Evolutionary conservation across 345 rosid species (phyloP).

Genomic region (Lumnitzera littorea): DNA sequence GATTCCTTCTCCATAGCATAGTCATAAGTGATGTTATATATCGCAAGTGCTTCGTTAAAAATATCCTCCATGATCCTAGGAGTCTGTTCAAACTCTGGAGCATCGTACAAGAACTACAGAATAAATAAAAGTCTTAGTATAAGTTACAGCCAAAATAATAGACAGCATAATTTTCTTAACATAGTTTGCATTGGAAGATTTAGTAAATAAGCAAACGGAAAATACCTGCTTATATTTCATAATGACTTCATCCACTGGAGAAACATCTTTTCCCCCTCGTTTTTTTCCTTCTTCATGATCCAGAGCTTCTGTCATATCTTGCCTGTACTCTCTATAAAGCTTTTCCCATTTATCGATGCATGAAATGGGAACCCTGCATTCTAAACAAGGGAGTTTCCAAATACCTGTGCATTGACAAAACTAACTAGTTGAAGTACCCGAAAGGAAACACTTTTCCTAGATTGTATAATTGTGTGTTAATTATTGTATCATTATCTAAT

Average conservation of each 20-base stretch:
- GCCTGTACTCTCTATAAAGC: conserved; percentile 32
- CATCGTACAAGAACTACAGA: conserved; percentile 44
- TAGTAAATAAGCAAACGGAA: background rate
- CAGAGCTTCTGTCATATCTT: conserved; percentile 38
- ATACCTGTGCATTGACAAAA: conserved; percentile 25
- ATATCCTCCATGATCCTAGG: conserved; percentile 36
- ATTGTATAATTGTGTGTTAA: no score
- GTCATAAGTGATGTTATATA: conserved; percentile 39
- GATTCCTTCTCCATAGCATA: conserved; percentile 15
- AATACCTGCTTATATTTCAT: conserved; percentile 49
- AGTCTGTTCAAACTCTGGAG: conserved; percentile 34
- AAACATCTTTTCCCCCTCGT: conserved; percentile 6
- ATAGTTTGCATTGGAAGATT: background rate
- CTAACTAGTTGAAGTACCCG: background rate
- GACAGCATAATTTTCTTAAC: background rate
- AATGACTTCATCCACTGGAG: conserved; percentile 22
- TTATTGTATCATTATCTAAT: no score
- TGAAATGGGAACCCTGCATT: conserved; percentile 10
- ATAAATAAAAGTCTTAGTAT: background rate
- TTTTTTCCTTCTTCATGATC: background rate
- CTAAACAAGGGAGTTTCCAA: conserved; percentile 43
- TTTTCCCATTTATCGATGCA: conserved; percentile 23
- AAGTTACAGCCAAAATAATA: background rate
- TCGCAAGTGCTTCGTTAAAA: conserved; percentile 39
- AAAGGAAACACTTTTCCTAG: no score